phyloP scores from a whole-genome alignment of 2,329 filamentous ascomycete genomes.

The Gnomoniopsis sp. region DNA sequence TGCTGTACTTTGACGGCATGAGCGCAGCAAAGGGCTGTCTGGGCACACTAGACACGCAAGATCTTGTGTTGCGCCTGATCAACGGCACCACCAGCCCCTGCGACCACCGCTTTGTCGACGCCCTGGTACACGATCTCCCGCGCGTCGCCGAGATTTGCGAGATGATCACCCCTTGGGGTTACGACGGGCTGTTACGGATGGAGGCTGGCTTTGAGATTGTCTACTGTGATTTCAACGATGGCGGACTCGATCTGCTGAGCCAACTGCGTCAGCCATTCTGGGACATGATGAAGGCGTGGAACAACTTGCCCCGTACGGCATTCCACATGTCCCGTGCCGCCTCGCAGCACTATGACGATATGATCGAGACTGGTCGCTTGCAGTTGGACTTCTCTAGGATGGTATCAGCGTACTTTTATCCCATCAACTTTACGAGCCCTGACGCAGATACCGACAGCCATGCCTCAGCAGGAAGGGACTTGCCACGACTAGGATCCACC shows the following conservation, averaged over 20 bases:
- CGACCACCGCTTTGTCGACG: conserved; percentile 6
- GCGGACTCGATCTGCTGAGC: conserved; percentile 8
- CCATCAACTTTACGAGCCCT: conserved; percentile 44
- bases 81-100: background rate
- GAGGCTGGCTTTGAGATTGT: conserved; percentile 70
- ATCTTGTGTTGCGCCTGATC: conserved; percentile 45
- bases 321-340: background rate
- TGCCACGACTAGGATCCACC: background rate
- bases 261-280: background rate
- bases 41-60: conserved; percentile 66
- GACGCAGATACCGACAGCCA: conserved; percentile 26
- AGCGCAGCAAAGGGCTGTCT: conserved; percentile 61
- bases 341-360: conserved; percentile 37
- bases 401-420: conserved; percentile 48
- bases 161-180: background rate
- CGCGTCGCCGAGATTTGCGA: background rate
- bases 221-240: conserved; percentile 55
- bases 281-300: background rate
- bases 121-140: background rate
- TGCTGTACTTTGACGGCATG: conserved; percentile 69
- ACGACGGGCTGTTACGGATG: conserved; percentile 64
- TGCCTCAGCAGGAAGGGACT: background rate
- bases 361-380: conserved; percentile 35
- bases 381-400: conserved; percentile 45
- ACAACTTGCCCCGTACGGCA: background rate